Percentiles rank a stretch among this genome's conserved stretches.
phyloP scores from a whole-genome alignment of 2,329 filamentous ascomycete species.

The Hymenoscyphus linearis region DNA sequence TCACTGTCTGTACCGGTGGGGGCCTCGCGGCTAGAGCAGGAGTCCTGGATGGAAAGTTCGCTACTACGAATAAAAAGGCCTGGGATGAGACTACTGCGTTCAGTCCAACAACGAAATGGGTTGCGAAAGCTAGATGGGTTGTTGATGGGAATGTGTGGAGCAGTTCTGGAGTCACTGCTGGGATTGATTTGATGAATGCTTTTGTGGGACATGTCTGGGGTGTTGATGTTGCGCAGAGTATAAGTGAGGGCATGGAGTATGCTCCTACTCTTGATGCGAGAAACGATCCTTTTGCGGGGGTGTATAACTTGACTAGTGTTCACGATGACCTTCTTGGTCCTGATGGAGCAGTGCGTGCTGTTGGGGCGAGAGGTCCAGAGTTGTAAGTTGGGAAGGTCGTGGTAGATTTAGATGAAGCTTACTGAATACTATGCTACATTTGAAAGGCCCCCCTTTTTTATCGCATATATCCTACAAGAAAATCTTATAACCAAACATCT shows the following conservation, averaged over 20 bases:
- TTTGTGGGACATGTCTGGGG: slow-evolving; percentile 52
- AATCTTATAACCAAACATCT: too few species aligned
- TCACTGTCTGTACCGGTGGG: slow-evolving; percentile 64
- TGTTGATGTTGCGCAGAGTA: slow-evolving; percentile 43
- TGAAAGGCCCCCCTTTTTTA: too few species aligned
- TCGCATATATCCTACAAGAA: too few species aligned
- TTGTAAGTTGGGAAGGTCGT: not conserved
- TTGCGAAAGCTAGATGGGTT: slow-evolving; percentile 54
- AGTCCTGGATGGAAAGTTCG: slow-evolving; percentile 52
- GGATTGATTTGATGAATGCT: slow-evolving; percentile 56
- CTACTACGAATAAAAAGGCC: slow-evolving; percentile 61
- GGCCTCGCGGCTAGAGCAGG: slow-evolving; percentile 54
- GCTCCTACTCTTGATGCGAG: slow-evolving; percentile 45
- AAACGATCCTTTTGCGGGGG: slow-evolving; percentile 12
- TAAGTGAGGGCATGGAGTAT: slow-evolving; percentile 52
- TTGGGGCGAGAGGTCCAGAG: too few species aligned
- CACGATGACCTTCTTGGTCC: slow-evolving; percentile 1
- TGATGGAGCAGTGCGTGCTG: not conserved
- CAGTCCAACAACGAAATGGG: slow-evolving; percentile 52
- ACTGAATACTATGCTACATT: too few species aligned
- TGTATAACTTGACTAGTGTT: slow-evolving; percentile 12
- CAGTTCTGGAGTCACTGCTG: slow-evolving; percentile 57
- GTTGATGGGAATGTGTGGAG: slow-evolving; percentile 63
- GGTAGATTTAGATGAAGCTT: not conserved
- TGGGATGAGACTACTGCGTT: slow-evolving; percentile 41